Base-by-base conservation (phyloP, 148 eudicot genomes). In the Camellia lanceoleosa region DNA sequence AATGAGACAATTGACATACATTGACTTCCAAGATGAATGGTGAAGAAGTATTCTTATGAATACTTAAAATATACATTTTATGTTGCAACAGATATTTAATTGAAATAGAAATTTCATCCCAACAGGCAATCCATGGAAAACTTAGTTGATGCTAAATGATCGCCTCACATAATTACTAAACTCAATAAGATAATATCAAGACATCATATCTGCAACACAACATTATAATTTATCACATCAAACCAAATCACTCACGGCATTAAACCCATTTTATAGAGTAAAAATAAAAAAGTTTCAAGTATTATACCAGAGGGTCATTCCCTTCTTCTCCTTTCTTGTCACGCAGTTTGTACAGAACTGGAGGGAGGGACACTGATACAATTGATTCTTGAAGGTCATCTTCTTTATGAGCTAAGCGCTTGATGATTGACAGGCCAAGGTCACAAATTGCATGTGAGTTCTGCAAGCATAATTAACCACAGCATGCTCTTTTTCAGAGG, bases 391-490 rank as follows among this genome's bases (percentile, higher is more conserved):
- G 84, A 80, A 74, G 78, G 81, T 85, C 90, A 58, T 85, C 92
- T 81, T 87, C 82, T n/a, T 86, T 90, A 71, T 80, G 80, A 73
- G 79, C 86, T 51, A 96, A 85, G 68, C 88, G 95, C 87, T 93
- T 92, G 70, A 84, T 81, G 64, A 93, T 84, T 83, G 92, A 70
- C 68, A 93, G 82, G 71, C 98, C 98, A 83, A 96, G 89, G 69
- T 96, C 99, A 80, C 95, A 93, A 65, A 96, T 87, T 59, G 90
- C 97, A 83, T 93, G 82, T 38, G 92, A 92, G 77, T 92, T 93
- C 99, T 96, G 95, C 84, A 77, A 62, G 81, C 68, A 76, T 80
- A 71, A 78, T 58, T 66, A 73, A 59, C 55, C 68, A 81, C 5
- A 59, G 44, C 5, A 83, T 49, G 78, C 15, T 19, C 16, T 44